Conservation (phyloP, 2,329 filamentous ascomycete genomes). For the Diplodia corticola region DNA sequence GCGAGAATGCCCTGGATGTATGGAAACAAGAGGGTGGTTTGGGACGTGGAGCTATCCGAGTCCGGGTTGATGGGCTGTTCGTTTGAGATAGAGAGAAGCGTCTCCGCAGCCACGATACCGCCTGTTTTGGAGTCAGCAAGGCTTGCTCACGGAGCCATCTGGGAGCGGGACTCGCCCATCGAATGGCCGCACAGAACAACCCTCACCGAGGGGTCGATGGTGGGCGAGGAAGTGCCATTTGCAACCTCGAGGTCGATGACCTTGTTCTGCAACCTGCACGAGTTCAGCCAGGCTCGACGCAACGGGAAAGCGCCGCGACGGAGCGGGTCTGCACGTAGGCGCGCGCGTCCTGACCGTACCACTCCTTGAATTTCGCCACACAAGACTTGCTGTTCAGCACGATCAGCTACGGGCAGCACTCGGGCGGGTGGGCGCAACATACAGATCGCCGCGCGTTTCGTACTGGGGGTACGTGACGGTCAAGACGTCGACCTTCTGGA, state of each 20-base stretch:
- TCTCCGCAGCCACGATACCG: conserved; percentile 94
- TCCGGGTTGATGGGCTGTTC: conserved; percentile 47
- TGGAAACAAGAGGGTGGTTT: conserved; percentile 81
- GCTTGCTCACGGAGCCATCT: conserved; percentile 34
- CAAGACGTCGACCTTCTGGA: conserved; percentile 69
- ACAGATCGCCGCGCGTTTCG: conserved; percentile 77
- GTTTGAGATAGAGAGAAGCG: conserved; percentile 71
- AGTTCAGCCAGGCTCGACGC: not conserved
- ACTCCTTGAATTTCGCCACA: conserved; percentile 63
- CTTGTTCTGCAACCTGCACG: conserved; percentile 74
- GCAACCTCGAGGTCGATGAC: conserved; percentile 93
- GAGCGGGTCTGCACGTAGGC: conserved; percentile 14
- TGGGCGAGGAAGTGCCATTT: conserved; percentile 76
- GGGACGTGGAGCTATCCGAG: conserved; percentile 34
- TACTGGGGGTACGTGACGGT: conserved; percentile 75
- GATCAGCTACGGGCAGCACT: not conserved
- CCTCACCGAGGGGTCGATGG: conserved; percentile 80
- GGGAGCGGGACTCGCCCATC: conserved; percentile 58
- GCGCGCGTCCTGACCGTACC: conserved; percentile 48
- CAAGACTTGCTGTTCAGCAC: not conserved
- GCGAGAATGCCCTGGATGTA: conserved; percentile 87
- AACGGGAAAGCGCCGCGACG: not conserved
- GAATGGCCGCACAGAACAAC: conserved; percentile 83
- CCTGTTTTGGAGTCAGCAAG: conserved; percentile 47
- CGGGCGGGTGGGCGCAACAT: conserved; percentile 63